A percentile compares a stretch with the other conserved stretches of the same genome.
These are phyloP conservation scores for Salvia miltiorrhiza DNA, from an alignment of 257 asterid genomes.

Conservation along the genomic window DNA sequence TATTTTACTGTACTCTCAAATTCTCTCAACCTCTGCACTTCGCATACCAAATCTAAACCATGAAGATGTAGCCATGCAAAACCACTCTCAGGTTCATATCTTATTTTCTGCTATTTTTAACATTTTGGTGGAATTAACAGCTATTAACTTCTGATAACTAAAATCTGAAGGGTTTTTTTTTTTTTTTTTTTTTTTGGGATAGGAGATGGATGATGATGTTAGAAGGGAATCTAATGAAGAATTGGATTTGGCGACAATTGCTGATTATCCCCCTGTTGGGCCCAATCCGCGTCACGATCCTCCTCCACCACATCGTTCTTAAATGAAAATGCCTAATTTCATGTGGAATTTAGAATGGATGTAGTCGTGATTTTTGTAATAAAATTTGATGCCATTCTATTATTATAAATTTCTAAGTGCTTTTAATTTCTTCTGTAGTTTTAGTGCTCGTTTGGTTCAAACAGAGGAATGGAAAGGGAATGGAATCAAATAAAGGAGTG, in stretches of 20 bases:
- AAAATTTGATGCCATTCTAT: background rate
- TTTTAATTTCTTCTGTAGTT: too few relatives aligned
- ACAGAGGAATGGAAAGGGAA: too few relatives aligned
- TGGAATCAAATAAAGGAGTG: too few relatives aligned
- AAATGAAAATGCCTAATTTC: background rate
- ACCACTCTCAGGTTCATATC: background rate
- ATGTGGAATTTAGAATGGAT: background rate
- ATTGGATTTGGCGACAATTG: background rate
- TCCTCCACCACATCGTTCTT: background rate
- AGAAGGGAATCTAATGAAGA: background rate
- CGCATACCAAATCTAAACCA: background rate
- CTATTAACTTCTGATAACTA: background rate
- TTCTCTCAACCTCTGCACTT: background rate
- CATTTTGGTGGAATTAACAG: background rate
- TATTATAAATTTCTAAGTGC: background rate
- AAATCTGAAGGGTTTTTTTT: background rate
- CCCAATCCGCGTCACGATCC: constrained; percentile 28
- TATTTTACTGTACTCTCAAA: constrained; percentile 3
- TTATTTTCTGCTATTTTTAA: background rate
- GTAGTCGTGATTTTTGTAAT: background rate
- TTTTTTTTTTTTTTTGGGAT: too few relatives aligned
- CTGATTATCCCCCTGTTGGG: constrained; percentile 28
- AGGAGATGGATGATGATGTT: background rate
- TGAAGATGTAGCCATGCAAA: background rate
- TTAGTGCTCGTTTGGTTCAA: too few relatives aligned